Evolutionary conservation across 1,284 basidiomycete species (phyloP).

Genomic region (Stereum hirsutum): DNA sequence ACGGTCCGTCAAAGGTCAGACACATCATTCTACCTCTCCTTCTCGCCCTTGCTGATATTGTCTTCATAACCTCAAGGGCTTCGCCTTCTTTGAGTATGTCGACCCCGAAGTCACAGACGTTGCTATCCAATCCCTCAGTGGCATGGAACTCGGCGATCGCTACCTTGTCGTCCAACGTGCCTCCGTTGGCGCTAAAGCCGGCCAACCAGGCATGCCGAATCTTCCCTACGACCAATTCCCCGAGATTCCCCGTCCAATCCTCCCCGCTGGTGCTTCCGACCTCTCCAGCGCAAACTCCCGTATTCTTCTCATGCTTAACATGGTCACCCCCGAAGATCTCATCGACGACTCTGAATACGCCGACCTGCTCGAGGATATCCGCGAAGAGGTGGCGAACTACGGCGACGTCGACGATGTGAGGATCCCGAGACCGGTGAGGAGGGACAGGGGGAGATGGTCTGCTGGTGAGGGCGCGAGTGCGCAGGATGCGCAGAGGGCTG

Average conservation of each 20-base stretch:
- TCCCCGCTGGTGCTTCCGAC: slow-evolving; percentile 74
- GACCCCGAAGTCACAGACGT: slow-evolving; percentile 87
- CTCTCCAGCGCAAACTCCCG: slow-evolving; percentile 52
- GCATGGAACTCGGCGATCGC: slow-evolving; percentile 97
- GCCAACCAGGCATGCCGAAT: slow-evolving; percentile 45
- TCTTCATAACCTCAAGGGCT: no score
- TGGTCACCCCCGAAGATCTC: slow-evolving; percentile 95
- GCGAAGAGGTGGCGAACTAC: slow-evolving; percentile 83
- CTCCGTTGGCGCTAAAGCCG: slow-evolving; percentile 81
- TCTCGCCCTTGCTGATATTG: slow-evolving; percentile 2
- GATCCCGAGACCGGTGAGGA: slow-evolving; percentile 83
- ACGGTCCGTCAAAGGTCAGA: slow-evolving; percentile 79
- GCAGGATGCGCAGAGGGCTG: slow-evolving; percentile 56
- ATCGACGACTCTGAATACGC: slow-evolving; percentile 87
- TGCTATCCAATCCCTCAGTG: slow-evolving; percentile 93
- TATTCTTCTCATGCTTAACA: slow-evolving; percentile 96
- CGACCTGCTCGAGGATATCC: slow-evolving; percentile 92
- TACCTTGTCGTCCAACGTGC: slow-evolving; percentile 95
- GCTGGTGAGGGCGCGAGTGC: slow-evolving; percentile 53
- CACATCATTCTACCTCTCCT: not conserved
- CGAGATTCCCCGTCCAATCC: slow-evolving; percentile 73
- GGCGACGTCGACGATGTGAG: slow-evolving; percentile 81
- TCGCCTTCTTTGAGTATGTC: slow-evolving; percentile 98
- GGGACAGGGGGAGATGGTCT: slow-evolving; percentile 78
- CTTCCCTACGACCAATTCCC: slow-evolving; percentile 67